These are phyloP conservation scores for Plantago major DNA, from an alignment of 257 asterid genomes.

Conservation along the genomic window DNA sequence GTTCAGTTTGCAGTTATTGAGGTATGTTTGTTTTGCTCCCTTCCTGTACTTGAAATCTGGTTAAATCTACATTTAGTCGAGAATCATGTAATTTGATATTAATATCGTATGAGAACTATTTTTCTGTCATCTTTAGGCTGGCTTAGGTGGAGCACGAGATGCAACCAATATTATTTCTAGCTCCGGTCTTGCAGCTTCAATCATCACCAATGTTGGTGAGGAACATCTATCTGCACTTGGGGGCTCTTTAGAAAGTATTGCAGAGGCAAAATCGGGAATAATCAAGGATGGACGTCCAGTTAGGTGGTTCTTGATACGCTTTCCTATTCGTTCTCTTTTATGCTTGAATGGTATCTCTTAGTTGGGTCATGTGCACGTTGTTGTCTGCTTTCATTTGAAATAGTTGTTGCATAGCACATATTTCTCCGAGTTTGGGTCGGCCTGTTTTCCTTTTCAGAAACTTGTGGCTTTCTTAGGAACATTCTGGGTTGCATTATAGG, in stretches of 20 bases:
- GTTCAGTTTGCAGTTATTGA: constrained; percentile 89
- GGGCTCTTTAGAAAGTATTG: constrained; percentile 90
- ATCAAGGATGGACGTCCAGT: constrained; percentile 85
- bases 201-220: constrained; percentile 86
- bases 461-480: too few relatives aligned
- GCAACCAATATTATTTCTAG: constrained; percentile 81
- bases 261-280: constrained; percentile 88
- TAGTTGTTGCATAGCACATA: not conserved
- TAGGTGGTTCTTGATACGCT: constrained; percentile 65
- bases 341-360: constrained; percentile 9
- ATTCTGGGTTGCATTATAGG: too few relatives aligned
- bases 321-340: constrained; percentile 17
- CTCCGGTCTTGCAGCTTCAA: constrained; percentile 61
- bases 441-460: not conserved
- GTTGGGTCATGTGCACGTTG: not conserved
- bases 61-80: not conserved
- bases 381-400: constrained; percentile 1
- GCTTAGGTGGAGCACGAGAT: constrained; percentile 94
- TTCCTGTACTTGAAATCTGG: not conserved
- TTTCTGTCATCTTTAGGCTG: constrained; percentile 43
- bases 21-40: constrained; percentile 32
- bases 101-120: constrained; percentile 4
- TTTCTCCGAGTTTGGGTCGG: not conserved
- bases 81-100: constrained; percentile 3
- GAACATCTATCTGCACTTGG: constrained; percentile 97